A percentile compares a stretch with the other conserved stretches of the same genome.
phyloP scores from a whole-genome alignment of 345 rosid genomes.

The Brassica napus region DNA sequence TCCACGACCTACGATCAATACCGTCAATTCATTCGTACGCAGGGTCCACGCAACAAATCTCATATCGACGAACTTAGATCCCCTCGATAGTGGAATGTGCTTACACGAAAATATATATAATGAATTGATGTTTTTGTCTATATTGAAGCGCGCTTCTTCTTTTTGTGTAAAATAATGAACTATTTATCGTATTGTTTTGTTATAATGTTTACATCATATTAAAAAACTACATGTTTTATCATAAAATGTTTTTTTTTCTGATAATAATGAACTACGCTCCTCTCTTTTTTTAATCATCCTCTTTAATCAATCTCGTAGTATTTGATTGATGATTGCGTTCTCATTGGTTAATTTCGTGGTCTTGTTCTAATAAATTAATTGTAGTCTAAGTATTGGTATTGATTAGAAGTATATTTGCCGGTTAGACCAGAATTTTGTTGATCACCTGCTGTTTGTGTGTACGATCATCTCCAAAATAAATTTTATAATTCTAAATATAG shows the following conservation, averaged over 20 bases:
- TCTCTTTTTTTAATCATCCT: not conserved
- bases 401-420: not conserved
- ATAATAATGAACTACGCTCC: not conserved
- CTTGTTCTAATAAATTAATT: not conserved
- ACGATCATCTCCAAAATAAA: not conserved
- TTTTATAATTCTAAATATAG: too few species aligned
- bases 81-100: constrained; percentile 29
- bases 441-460: not conserved
- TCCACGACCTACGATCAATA: constrained; percentile 80
- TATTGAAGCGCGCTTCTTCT: not conserved
- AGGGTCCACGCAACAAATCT: constrained; percentile 78
- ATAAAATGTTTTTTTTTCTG: not conserved
- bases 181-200: not conserved
- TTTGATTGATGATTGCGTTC: not conserved
- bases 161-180: not conserved
- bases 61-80: constrained; percentile 64
- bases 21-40: constrained; percentile 64
- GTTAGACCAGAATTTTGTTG: not conserved
- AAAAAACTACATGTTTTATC: too few species aligned
- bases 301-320: not conserved
- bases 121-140: not conserved
- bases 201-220: not conserved
- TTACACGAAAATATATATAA: not conserved
- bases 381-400: not conserved
- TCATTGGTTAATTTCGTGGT: not conserved